Evolutionary conservation across 306 rosid genomes (phyloP), one percentile per base, ranked within the genome.

Genomic region (Crotalaria pallida): DNA sequence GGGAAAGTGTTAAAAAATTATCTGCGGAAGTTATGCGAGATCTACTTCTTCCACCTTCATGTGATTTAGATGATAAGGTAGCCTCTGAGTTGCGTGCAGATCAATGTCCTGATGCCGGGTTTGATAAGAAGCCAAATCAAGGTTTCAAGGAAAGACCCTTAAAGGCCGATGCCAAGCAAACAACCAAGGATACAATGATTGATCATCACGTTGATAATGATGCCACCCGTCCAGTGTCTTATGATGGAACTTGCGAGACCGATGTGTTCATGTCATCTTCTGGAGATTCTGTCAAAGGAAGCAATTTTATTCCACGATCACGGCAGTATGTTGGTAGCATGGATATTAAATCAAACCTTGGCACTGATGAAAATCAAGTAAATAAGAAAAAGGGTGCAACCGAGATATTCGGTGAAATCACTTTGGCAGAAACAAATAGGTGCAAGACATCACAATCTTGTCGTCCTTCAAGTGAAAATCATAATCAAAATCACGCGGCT

Each of bases 21-120:
- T 93, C 85, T 76, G 85, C 87, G 3, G 98, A 90, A 66, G 82
- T 90, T 12, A 9, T 94, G 79, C 81, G 59, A 72, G 97, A 94
- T 85, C 72, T 90, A 52, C 76, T 84, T 56, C 81, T 83, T 33
- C 83, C 92, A 45, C 49, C 82, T 72, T 79, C 82, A 8, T 21
- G 69, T 63, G 80, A 73, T 63, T 65, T 72, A 51, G 85, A 84
- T 68, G 79, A 75, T 50, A 69, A 67, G 41, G 67, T 51, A 7
- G 77, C 71, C 62, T 51, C 76, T 78, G 85, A 79, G 56, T 56
- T 76, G 38, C 43, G 80, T 49, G 22, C 33, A 24, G 81, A 83
- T 62, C 78, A 67, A 24, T 33, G 13, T 79, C 74, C 81, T 50
- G 79, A 80, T 58, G 69, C 75, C 71, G 78, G 69, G 49, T 72